A percentile compares a stretch with the other conserved stretches of the same genome.
Evolutionary conservation across 148 eudicot species (phyloP).

Genomic region (Polygonum maritimum): DNA sequence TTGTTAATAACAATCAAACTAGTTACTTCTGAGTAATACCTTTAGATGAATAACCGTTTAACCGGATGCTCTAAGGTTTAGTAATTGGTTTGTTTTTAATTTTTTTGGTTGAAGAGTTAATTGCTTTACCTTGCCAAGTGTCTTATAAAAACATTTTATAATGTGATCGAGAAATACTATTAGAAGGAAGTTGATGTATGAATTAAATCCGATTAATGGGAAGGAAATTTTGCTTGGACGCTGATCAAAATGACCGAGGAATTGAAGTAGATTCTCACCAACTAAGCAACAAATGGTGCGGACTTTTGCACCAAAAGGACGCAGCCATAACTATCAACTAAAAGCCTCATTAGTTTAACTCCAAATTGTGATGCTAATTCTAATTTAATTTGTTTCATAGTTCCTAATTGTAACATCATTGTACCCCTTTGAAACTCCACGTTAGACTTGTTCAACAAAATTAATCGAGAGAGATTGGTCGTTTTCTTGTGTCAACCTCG

Average conservation of each 20-base stretch:
- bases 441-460: neutral
- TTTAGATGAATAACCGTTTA: no score
- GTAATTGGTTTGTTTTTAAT: no score
- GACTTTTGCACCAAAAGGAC: constrained; percentile 14
- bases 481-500: neutral
- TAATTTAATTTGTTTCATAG: no score
- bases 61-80: no score
- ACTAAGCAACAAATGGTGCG: constrained; percentile 19
- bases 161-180: no score
- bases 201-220: neutral
- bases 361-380: neutral
- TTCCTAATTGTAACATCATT: no score
- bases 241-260: neutral
- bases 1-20: no score
- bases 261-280: constrained; percentile 17
- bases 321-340: constrained; percentile 1
- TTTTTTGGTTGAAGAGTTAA: no score
- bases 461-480: neutral
- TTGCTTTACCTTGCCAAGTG: no score
- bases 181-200: neutral
- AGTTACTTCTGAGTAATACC: no score
- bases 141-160: no score
- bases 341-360: neutral
- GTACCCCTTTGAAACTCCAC: no score
- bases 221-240: neutral